Conservation (phyloP, 75 land plant genomes). For the Picea glauca region DNA sequence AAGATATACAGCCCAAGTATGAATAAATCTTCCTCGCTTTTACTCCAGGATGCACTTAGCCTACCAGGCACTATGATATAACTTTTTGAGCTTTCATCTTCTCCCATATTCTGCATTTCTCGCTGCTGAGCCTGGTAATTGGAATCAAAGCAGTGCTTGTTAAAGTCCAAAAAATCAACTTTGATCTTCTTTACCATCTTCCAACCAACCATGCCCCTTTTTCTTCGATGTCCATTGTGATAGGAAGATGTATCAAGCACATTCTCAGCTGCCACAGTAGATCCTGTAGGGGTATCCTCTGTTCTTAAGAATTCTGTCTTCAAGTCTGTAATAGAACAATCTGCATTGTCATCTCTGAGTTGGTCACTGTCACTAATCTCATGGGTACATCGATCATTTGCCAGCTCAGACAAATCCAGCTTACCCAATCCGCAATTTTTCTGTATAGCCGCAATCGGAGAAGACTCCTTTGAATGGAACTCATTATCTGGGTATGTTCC, state of each 20-base stretch:
- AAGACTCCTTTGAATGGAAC: neutral
- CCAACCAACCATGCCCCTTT: neutral
- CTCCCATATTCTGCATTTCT: neutral
- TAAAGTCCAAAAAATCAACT: neutral
- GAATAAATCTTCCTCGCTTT: conserved; percentile 43
- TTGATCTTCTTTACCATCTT: neutral
- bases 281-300: conserved; percentile 1
- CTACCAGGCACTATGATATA: conserved; percentile 38
- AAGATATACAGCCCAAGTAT: conserved; percentile 77
- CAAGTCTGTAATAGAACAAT: neutral
- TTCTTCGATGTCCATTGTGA: neutral
- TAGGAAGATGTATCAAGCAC: neutral
- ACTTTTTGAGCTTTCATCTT: neutral
- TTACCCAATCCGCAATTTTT: neutral
- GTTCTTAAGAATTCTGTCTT: neutral
- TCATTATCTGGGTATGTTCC: neutral
- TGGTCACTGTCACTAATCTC: neutral
- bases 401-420: neutral
- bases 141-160: neutral
- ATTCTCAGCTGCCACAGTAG: conserved; percentile 1
- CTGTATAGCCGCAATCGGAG: neutral
- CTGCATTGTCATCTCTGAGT: neutral
- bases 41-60: conserved; percentile 32
- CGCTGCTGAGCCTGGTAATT: neutral
- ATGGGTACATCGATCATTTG: neutral